Conservation (phyloP, 352 stramenopile species). For the Globisporangium recalcitrans region DNA sequence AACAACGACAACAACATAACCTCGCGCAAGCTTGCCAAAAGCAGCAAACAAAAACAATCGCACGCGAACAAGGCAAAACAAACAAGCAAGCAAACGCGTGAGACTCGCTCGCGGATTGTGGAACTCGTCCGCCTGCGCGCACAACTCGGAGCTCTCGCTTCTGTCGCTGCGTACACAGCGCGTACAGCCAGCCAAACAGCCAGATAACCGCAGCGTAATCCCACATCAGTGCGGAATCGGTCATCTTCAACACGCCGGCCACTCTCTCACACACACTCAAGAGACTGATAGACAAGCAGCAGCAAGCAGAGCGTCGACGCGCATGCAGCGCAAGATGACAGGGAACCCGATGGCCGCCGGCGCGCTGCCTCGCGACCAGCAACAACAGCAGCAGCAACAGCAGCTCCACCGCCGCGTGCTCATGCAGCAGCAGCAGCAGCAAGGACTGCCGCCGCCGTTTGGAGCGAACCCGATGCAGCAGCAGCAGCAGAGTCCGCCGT, state of each 20-base stretch:
- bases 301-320: slow-evolving; percentile 1
- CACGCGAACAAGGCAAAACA: background rate
- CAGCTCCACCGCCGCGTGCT: slow-evolving; percentile 1
- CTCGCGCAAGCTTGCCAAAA: background rate
- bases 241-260: slow-evolving; percentile 3
- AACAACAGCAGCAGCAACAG: slow-evolving; percentile 5
- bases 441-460: background rate
- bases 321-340: slow-evolving; percentile 17
- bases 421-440: slow-evolving; percentile 6
- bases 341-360: slow-evolving; percentile 4
- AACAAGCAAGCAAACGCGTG: background rate
- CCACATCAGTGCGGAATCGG: background rate
- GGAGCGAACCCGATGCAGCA: slow-evolving; percentile 7
- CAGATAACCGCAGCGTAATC: background rate
- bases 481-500: slow-evolving; percentile 16
- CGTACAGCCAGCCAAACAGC: background rate
- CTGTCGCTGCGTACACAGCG: background rate
- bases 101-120: background rate
- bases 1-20: background rate
- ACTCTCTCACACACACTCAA: too few relatives aligned
- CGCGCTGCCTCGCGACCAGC: slow-evolving; percentile 12
- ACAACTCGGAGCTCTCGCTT: background rate
- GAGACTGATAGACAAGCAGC: background rate
- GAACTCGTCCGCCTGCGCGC: background rate
- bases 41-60: slow-evolving; percentile 5